phyloP scores from a whole-genome alignment of 495 filamentous ascomycete genomes.

The Parachaetomium inaequale region DNA sequence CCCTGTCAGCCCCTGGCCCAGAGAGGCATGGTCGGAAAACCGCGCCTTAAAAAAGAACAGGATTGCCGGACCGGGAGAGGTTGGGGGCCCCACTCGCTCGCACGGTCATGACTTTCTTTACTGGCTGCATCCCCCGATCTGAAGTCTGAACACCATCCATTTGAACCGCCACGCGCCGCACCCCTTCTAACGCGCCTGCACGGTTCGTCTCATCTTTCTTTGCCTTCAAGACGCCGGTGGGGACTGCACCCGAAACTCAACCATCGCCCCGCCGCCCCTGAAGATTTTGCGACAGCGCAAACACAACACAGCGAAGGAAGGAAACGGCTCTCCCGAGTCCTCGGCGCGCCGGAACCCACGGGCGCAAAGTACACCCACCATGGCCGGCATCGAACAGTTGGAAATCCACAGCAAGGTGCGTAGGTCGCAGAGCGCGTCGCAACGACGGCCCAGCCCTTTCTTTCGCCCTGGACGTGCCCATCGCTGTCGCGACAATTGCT shows the following conservation, averaged over 20 bases:
- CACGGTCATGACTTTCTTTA: not conserved
- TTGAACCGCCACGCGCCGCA: not conserved
- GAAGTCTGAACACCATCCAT: constrained; percentile 1
- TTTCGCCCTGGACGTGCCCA: not conserved
- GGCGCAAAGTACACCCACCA: constrained; percentile 34
- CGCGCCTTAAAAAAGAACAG: not conserved
- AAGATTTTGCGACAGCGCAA: not conserved
- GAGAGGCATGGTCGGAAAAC: not conserved
- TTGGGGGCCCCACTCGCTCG: constrained; percentile 1
- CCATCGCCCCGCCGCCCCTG: not conserved
- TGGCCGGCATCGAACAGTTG: constrained; percentile 95
- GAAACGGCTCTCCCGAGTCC: not conserved
- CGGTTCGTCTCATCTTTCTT: not conserved
- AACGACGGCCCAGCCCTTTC: not conserved
- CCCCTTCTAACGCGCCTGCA: not conserved
- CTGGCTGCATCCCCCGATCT: not conserved
- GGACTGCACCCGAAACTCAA: not conserved
- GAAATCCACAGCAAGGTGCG: constrained; percentile 96
- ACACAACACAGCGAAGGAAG: not conserved
- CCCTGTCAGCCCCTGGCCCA: not conserved
- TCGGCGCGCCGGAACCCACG: constrained; percentile 9
- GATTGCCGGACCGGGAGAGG: constrained; percentile 1
- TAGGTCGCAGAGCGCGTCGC: not conserved
- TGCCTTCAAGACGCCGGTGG: not conserved
- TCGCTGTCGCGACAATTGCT: constrained; percentile 4